phyloP scores from a whole-genome alignment of 805 yeast species.

The Cyberlindnera misumaiensis region DNA sequence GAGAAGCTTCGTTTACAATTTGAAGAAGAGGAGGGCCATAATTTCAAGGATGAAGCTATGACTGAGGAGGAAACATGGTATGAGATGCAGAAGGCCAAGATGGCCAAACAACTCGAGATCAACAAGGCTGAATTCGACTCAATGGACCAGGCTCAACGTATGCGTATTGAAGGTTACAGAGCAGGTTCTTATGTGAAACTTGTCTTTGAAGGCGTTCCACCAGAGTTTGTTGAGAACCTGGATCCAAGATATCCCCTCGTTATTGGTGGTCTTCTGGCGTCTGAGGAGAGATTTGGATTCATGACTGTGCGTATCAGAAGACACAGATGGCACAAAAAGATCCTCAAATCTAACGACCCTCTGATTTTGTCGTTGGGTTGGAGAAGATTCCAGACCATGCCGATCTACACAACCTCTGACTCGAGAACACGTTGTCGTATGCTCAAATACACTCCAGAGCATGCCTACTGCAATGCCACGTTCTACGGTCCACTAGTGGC shows the following conservation, averaged over 20 bases:
- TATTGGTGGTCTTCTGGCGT: conserved; percentile 83
- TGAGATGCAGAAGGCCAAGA: conserved; percentile 92
- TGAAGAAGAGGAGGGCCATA: conserved; percentile 71
- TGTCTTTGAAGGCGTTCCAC: conserved; percentile 77
- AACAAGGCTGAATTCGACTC: conserved; percentile 72
- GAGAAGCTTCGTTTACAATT: conserved; percentile 84
- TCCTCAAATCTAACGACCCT: conserved; percentile 92
- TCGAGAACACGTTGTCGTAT: conserved; percentile 96
- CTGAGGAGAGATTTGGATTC: conserved; percentile 90
- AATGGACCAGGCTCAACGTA: conserved; percentile 71
- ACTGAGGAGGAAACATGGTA: conserved; percentile 94
- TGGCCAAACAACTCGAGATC: conserved; percentile 92
- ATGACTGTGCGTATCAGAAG: conserved; percentile 91
- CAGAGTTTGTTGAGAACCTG: conserved; percentile 83
- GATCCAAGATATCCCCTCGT: conserved; percentile 81
- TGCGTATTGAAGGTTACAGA: conserved; percentile 80
- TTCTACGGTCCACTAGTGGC: conserved; percentile 96
- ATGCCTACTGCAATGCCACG: conserved; percentile 91
- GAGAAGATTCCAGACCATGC: conserved; percentile 97
- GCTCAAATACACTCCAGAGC: conserved; percentile 98
- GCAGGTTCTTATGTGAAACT: conserved; percentile 93
- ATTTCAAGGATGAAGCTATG: conserved; percentile 76
- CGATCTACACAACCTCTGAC: conserved; percentile 92
- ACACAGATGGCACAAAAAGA: conserved; percentile 98
- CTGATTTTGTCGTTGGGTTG: conserved; percentile 90